Evolutionary conservation across 176 grass and related monocot species (phyloP), one percentile per base, ranked within the genome.

Genomic region (Typha latifolia): DNA sequence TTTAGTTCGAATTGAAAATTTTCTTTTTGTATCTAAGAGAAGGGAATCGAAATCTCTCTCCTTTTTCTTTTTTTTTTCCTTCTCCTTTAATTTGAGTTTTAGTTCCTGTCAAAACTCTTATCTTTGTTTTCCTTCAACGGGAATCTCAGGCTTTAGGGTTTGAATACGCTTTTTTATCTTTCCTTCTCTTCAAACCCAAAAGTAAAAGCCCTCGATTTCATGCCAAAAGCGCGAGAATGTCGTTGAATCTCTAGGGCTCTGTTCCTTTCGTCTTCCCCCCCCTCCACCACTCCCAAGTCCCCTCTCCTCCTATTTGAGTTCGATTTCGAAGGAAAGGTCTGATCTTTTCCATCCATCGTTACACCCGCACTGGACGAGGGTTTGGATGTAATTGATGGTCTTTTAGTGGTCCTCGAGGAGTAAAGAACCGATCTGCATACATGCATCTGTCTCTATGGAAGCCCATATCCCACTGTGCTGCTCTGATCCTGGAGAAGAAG

Each of bases 391-490:
- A 75, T 43, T 81, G 78, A 87, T 91, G 81, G 64, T 75, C 64
- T 72, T 79, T 57, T 62, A 52, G 66, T 27, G 50, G 50, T 14
- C 24, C 3, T 31, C 23, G 48, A 34, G 23, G 22, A 16, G 22
- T 62, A 52, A 49, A 62, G 66, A 43, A 14, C 68, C 16, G 23
- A 49, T 34, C 69, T 74, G 64, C 64, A 31, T 69, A 49, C 51
- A 99, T 99, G 94, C 94, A 90, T 99, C 73, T 99, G 29, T 93
- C 94, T 73, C 61, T 99, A 16, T 99, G 94, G 94, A 99, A 99
- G 77, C 94, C 86, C 78, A 74, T 99, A 49, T 93, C 94, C 49
- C 86, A 93, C 77, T 99, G 94, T 79, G 94, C 94, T 27, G 71
- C 94, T 66, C 70, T 93, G 23, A 70, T 99, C 55, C 69, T 91